Evolutionary conservation across 257 asterid species (phyloP).

Genomic region (Avicennia marina): DNA sequence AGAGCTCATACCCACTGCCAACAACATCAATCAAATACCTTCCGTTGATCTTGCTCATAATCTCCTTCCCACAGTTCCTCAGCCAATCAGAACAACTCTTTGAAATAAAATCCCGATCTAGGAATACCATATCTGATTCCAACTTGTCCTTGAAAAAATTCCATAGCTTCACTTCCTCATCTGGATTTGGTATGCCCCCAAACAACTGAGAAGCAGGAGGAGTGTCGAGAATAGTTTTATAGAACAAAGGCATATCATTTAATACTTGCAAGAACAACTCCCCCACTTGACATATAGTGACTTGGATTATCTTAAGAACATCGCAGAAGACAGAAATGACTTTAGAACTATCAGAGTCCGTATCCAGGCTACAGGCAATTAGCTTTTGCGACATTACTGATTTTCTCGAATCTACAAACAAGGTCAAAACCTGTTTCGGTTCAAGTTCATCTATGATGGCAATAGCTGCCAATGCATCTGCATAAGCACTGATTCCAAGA

Average conservation of each 20-base stretch:
- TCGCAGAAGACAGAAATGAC: conserved; percentile 82
- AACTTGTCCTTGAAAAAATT: conserved; percentile 72
- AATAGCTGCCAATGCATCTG: conserved; percentile 93
- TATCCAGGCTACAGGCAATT: conserved; percentile 62
- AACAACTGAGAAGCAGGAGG: conserved; percentile 99
- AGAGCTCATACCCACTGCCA: conserved; percentile 81
- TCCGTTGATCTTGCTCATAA: conserved; percentile 67
- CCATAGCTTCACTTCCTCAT: conserved; percentile 91
- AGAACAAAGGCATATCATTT: conserved; percentile 90
- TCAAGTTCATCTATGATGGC: conserved; percentile 81
- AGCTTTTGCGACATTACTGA: conserved; percentile 69
- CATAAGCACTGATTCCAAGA: conserved; percentile 68
- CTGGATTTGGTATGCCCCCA: conserved; percentile 96
- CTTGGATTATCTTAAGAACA: conserved; percentile 80
- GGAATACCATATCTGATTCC: conserved; percentile 68
- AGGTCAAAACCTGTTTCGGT: conserved; percentile 67
- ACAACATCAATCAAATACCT: conserved; percentile 78
- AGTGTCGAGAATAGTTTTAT: conserved; percentile 71
- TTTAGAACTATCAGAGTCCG: conserved; percentile 53
- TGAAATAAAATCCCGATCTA: conserved; percentile 66
- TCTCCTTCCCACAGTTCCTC: conserved; percentile 89
- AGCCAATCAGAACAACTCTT: conserved; percentile 91
- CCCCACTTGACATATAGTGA: conserved; percentile 91
- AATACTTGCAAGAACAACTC: conserved; percentile 87
- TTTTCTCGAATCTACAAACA: conserved; percentile 81